phyloP scores from a whole-genome alignment of 1,284 basidiomycete genomes.

The Cutaneotrichosporon cavernicola region DNA sequence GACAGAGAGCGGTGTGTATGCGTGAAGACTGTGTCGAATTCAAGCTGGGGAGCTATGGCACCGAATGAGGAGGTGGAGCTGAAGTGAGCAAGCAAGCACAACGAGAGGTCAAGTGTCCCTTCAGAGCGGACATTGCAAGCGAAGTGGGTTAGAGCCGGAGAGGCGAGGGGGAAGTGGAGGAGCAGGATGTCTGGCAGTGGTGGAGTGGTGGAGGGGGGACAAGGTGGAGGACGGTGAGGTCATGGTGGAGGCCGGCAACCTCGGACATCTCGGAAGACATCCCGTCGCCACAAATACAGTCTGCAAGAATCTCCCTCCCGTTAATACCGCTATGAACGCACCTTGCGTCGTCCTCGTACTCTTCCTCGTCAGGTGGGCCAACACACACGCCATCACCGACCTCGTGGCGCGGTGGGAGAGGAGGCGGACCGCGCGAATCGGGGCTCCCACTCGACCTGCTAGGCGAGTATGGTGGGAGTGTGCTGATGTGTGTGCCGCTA shows the following conservation, averaged over 20 bases:
- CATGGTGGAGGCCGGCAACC: not conserved
- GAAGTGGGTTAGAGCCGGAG: not conserved
- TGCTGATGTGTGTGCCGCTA: conserved; percentile 1
- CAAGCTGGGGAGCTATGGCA: not conserved
- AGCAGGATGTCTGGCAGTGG: not conserved
- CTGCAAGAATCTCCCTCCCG: not conserved
- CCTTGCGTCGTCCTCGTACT: conserved; percentile 6
- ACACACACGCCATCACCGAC: not conserved
- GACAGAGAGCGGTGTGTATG: not conserved
- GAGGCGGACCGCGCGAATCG: not conserved
- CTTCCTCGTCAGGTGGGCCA: conserved; percentile 6
- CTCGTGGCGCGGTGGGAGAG: conserved; percentile 4
- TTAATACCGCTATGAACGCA: not conserved
- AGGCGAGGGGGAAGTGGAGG: not conserved
- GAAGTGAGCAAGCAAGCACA: not conserved
- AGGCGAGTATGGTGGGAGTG: conserved; percentile 5
- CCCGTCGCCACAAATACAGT: not conserved
- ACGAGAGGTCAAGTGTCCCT: too few relatives aligned
- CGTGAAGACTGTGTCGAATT: conserved; percentile 1
- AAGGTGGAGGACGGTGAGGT: not conserved
- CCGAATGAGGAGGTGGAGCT: conserved; percentile 10
- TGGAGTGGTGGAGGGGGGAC: not conserved
- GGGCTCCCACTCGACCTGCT: not conserved
- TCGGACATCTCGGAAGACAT: not conserved
- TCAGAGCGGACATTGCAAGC: too few relatives aligned